These are phyloP conservation scores for Citrus sinensis DNA, from an alignment of 345 rosid genomes.

Conservation along the genomic window DVS_A1.0 CM039169.1:4288501-4289000, in stretches of 20 bases:
- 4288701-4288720: slow-evolving; percentile 46
- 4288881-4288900: slow-evolving; percentile 34
- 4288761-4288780: slow-evolving; percentile 11
- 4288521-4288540: slow-evolving; percentile 66
- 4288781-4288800: slow-evolving; percentile 32
- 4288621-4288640: too few relatives aligned
- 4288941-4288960: slow-evolving; percentile 49
- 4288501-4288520: slow-evolving; percentile 64
- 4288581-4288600: slow-evolving; percentile 4
- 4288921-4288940: slow-evolving; percentile 49
- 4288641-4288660: too few relatives aligned
- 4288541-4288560: slow-evolving; percentile 75
- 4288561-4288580: slow-evolving; percentile 80
- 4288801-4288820: slow-evolving; percentile 29
- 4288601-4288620: too few relatives aligned
- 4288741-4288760: slow-evolving; percentile 53
- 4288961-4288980: background rate
- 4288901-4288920: slow-evolving; percentile 49
- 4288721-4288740: slow-evolving; percentile 64
- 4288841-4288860: slow-evolving; percentile 35
- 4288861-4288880: slow-evolving; percentile 33
- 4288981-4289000: background rate
- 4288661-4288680: slow-evolving; percentile 44
- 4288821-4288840: slow-evolving; percentile 42
- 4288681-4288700: slow-evolving; percentile 59